A percentile compares a stretch with the other conserved stretches of the same genome.
Conservation (phyloP, 495 filamentous ascomycete species). For the Achaetomiella virescens region DNA sequence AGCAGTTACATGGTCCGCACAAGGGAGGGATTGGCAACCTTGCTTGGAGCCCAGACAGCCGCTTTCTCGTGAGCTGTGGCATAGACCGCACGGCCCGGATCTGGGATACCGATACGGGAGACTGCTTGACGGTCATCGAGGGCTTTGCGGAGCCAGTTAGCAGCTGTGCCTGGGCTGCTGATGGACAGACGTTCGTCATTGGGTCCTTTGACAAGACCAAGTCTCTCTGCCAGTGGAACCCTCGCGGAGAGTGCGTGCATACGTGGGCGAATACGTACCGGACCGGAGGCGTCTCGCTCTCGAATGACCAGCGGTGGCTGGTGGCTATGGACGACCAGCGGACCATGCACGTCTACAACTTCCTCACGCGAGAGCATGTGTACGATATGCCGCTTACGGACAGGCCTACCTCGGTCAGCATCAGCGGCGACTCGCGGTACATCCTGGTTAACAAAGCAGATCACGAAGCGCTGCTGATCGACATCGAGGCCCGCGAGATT, state of each 20-base stretch:
- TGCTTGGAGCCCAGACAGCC: conserved; percentile 88
- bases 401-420: conserved; percentile 67
- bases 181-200: conserved; percentile 72
- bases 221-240: conserved; percentile 63
- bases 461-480: conserved; percentile 67
- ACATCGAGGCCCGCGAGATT: conserved; percentile 66
- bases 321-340: conserved; percentile 67
- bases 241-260: conserved; percentile 49
- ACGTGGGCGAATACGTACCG: conserved; percentile 64
- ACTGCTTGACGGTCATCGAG: conserved; percentile 55
- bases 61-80: conserved; percentile 74
- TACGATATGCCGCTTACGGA: conserved; percentile 62
- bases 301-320: conserved; percentile 68
- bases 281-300: conserved; percentile 78
- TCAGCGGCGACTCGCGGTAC: conserved; percentile 70
- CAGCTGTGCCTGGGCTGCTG: conserved; percentile 75
- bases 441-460: conserved; percentile 78
- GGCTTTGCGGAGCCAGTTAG: conserved; percentile 76
- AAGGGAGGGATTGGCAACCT: conserved; percentile 61
- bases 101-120: conserved; percentile 71
- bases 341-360: conserved; percentile 77
- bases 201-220: conserved; percentile 65
- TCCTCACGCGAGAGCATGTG: conserved; percentile 62
- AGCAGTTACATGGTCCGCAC: conserved; percentile 58
- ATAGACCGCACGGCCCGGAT: conserved; percentile 67